Conservation (phyloP, 2,329 filamentous ascomycete genomes). For the Nannizzia gypsea region DNA sequence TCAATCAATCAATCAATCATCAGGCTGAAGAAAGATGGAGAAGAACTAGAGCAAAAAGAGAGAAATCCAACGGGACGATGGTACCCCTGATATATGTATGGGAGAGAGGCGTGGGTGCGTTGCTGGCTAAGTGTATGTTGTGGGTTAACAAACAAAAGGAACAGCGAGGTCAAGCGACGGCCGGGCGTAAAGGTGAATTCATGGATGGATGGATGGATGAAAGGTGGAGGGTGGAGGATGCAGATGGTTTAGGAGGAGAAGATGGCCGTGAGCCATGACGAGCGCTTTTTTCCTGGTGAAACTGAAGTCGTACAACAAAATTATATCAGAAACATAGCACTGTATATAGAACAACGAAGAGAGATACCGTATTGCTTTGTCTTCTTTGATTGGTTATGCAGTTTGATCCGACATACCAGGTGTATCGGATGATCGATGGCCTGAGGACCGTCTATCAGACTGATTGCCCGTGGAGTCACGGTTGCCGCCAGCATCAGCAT, state of each 20-base stretch:
- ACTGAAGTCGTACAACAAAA: slow-evolving; percentile 6
- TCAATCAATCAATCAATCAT: neutral
- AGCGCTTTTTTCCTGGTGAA: slow-evolving; percentile 12
- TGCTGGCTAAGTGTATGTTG: neutral
- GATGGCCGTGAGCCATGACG: slow-evolving; percentile 16
- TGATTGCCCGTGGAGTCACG: neutral
- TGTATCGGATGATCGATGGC: slow-evolving; percentile 8
- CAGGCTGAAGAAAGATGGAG: neutral
- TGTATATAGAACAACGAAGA: neutral
- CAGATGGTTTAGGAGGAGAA: slow-evolving; percentile 6
- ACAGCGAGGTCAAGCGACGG: no score
- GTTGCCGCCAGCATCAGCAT: neutral
- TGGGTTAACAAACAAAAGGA: no score
- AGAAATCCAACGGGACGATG: neutral
- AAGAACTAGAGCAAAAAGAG: neutral
- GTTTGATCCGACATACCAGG: slow-evolving; percentile 13
- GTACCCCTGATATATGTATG: neutral
- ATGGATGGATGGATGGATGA: no score
- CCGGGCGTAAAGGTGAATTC: no score
- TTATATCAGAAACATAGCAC: slow-evolving; percentile 3
- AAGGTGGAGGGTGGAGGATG: neutral
- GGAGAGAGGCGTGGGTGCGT: no score
- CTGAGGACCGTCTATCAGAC: neutral
- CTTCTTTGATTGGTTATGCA: neutral
- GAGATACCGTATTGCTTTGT: neutral